These are phyloP conservation scores for Globisporangium alternatum DNA, from an alignment of 352 stramenopile species.

Conservation along the genomic window DNA sequence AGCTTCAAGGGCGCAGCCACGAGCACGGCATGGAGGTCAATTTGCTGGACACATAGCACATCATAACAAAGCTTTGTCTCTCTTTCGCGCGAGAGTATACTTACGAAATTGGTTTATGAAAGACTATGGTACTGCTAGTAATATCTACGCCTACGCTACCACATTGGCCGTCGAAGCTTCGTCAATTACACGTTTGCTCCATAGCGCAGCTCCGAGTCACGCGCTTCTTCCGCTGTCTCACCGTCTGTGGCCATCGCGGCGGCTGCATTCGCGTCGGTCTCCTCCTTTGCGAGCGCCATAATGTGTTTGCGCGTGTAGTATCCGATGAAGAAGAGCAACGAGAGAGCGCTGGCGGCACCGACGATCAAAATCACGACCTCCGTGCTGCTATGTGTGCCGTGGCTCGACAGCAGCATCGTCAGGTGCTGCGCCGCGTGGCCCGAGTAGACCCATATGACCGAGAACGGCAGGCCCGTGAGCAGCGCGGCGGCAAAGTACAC, in stretches of 20 bases:
- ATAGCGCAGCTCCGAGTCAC: neutral
- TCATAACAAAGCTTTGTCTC: neutral
- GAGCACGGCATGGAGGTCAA: neutral
- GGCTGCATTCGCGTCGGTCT: constrained; percentile 18
- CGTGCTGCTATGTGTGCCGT: constrained; percentile 38
- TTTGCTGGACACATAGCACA: neutral
- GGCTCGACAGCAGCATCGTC: constrained; percentile 41
- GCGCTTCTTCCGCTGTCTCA: neutral
- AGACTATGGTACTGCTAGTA: constrained; percentile 1
- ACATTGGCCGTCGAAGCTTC: neutral
- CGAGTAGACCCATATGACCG: constrained; percentile 75
- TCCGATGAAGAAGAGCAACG: constrained; percentile 59
- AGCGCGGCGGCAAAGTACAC: constrained; percentile 67
- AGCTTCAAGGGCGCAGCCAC: neutral
- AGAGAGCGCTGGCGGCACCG: constrained; percentile 45
- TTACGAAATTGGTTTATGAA: constrained; percentile 4
- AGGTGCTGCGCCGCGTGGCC: constrained; percentile 67
- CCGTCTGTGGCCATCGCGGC: neutral
- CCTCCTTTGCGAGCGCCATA: constrained; percentile 48
- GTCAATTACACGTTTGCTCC: neutral
- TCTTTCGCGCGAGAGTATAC: neutral
- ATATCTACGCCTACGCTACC: constrained; percentile 2
- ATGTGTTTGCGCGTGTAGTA: constrained; percentile 74
- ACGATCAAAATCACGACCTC: constrained; percentile 56
- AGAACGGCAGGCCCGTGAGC: constrained; percentile 67